Evolutionary conservation across 257 asterid species (phyloP).

Genomic region (Forsythia suspensa): DNA sequence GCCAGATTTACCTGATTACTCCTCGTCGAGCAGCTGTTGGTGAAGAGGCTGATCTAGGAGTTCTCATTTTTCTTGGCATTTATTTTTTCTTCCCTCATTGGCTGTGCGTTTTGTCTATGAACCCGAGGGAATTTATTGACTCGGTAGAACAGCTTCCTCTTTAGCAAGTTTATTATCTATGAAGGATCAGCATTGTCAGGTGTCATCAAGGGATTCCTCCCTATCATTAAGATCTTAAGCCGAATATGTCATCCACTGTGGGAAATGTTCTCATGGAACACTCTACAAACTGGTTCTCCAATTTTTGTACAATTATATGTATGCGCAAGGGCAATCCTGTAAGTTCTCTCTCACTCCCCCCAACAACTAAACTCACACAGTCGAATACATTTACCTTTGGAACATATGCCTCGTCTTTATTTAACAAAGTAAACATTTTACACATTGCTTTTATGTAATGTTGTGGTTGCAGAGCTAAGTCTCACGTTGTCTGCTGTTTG

Average conservation of each 20-base stretch:
- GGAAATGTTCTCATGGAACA: background rate
- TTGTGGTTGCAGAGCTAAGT: background rate
- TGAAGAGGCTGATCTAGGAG: constrained; percentile 93
- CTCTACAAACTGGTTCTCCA: background rate
- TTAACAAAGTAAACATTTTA: background rate
- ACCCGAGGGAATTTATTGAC: constrained; percentile 44
- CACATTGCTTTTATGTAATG: background rate
- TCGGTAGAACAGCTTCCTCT: constrained; percentile 49
- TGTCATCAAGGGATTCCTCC: background rate
- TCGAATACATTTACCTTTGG: background rate
- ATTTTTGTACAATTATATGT: background rate
- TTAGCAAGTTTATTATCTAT: constrained; percentile 12
- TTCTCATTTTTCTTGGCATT: constrained; percentile 58
- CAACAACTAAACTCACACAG: background rate
- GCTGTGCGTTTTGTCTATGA: constrained; percentile 76
- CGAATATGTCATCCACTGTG: background rate
- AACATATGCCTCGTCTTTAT: background rate
- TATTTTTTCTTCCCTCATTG: constrained; percentile 82
- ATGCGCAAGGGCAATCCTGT: background rate
- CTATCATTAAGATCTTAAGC: background rate
- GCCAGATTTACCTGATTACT: constrained; percentile 65
- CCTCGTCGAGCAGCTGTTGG: constrained; percentile 90
- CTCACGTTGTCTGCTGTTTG: background rate
- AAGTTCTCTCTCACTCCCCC: background rate
- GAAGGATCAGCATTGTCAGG: too few species aligned